Evolutionary conservation across 257 asterid genomes (phyloP).

Genomic region (Gynochthodes officinalis): DNA sequence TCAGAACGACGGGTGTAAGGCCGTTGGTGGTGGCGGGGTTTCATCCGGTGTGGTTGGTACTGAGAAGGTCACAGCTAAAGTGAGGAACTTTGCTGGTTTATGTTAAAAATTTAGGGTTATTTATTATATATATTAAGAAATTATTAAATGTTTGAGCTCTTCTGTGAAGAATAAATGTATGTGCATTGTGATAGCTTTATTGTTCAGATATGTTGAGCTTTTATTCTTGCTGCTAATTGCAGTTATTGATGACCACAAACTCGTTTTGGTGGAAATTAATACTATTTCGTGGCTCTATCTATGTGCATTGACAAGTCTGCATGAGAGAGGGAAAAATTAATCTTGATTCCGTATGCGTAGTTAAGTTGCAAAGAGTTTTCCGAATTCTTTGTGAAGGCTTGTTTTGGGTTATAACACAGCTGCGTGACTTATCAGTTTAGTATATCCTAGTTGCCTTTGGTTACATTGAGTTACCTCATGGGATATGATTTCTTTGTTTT

Average conservation of each 20-base stretch:
- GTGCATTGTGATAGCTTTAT: background rate
- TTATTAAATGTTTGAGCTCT: background rate
- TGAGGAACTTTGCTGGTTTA: conserved; percentile 14
- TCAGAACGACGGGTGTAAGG: conserved; percentile 20
- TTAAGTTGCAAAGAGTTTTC: background rate
- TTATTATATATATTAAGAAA: background rate
- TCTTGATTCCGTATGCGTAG: background rate
- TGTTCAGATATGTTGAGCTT: background rate
- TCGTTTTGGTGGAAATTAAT: background rate
- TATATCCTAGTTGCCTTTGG: background rate
- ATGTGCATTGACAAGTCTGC: background rate
- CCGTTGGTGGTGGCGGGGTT: conserved; percentile 26
- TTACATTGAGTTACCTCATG: background rate
- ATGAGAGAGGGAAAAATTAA: background rate
- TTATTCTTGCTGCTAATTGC: background rate
- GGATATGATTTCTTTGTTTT: background rate
- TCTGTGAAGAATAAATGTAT: background rate
- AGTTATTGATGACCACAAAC: background rate
- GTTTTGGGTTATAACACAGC: conserved; percentile 6
- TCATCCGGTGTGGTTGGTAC: conserved; percentile 15
- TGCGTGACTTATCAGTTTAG: background rate
- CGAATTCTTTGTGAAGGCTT: background rate
- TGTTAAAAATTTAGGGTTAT: background rate
- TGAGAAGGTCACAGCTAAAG: conserved; percentile 15
- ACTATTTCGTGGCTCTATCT: background rate